phyloP scores from a whole-genome alignment of 2,329 filamentous ascomycete genomes.

The Cladosporium sp. region DNA sequence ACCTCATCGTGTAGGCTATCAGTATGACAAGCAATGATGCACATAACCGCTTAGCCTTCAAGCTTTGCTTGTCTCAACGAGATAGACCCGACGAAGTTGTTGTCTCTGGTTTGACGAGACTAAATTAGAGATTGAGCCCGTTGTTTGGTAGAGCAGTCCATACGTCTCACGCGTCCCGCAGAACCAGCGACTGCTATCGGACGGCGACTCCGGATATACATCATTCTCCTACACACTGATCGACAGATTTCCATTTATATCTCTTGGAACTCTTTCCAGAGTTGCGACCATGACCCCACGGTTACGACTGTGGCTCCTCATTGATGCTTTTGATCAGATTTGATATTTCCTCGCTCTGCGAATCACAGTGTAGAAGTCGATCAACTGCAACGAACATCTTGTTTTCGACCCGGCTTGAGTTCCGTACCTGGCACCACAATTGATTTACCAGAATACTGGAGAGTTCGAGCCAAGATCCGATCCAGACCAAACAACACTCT shows the following conservation, averaged over 20 bases:
- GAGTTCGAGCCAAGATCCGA: background rate
- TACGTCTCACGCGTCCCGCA: background rate
- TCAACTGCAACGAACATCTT: background rate
- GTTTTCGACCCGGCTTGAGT: background rate
- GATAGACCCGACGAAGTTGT: background rate
- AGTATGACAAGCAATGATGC: background rate
- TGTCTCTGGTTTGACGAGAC: background rate
- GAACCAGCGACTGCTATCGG: background rate
- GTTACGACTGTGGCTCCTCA: background rate
- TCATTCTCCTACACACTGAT: background rate
- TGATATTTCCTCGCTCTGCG: background rate
- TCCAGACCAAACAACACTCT: constrained; percentile 2
- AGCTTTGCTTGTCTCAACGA: background rate
- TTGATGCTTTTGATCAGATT: background rate
- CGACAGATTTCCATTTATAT: background rate
- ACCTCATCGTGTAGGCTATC: background rate
- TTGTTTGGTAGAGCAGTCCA: background rate
- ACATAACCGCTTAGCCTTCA: background rate
- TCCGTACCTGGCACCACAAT: background rate
- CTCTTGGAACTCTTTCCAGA: background rate
- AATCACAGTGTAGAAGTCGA: background rate
- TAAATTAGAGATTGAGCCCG: background rate
- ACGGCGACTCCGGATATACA: background rate
- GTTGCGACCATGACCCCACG: background rate
- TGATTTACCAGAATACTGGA: background rate